Evolutionary conservation across 2,329 filamentous ascomycete genomes (phyloP).

Genomic region (Sclerotinia minor): DNA sequence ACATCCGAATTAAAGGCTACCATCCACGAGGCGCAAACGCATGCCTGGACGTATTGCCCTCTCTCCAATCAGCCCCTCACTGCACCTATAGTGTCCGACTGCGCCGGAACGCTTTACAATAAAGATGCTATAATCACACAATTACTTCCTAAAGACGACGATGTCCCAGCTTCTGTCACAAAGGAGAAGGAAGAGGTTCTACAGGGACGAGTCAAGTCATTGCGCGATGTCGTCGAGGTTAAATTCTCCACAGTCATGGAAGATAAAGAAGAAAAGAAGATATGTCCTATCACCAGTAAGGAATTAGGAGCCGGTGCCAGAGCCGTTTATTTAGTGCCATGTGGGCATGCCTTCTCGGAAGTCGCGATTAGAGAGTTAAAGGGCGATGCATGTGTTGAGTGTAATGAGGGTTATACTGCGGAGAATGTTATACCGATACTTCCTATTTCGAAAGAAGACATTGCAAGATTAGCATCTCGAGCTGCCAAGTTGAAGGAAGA

Average conservation of each 20-base stretch:
- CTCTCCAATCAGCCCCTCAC: conserved; percentile 75
- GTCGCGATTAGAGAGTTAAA: conserved; percentile 80
- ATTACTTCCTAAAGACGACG: conserved; percentile 56
- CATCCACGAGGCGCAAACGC: conserved; percentile 78
- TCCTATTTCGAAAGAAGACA: conserved; percentile 68
- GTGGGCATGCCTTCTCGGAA: conserved; percentile 91
- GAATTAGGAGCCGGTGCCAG: conserved; percentile 76
- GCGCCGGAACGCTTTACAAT: conserved; percentile 83
- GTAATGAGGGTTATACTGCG: conserved; percentile 69
- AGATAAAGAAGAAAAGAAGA: conserved; percentile 59
- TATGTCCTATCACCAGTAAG: conserved; percentile 86
- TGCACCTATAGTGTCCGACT: conserved; percentile 76
- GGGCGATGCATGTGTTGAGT: conserved; percentile 66
- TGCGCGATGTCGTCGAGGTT: conserved; percentile 86
- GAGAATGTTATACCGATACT: conserved; percentile 84
- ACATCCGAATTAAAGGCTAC: conserved; percentile 86
- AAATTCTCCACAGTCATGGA: conserved; percentile 61
- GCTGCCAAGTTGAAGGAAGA: conserved; percentile 67
- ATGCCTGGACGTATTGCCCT: conserved; percentile 85
- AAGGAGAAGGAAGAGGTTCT: conserved; percentile 62
- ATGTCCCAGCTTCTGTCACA: conserved; percentile 44
- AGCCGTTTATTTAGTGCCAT: conserved; percentile 88
- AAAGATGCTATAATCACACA: conserved; percentile 84
- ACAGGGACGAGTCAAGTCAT: conserved; percentile 66
- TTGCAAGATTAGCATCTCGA: conserved; percentile 65